These are phyloP conservation scores for Neocatenulostroma microsporum DNA, from an alignment of 2,329 filamentous ascomycete genomes.

Conservation along the genomic window DNA sequence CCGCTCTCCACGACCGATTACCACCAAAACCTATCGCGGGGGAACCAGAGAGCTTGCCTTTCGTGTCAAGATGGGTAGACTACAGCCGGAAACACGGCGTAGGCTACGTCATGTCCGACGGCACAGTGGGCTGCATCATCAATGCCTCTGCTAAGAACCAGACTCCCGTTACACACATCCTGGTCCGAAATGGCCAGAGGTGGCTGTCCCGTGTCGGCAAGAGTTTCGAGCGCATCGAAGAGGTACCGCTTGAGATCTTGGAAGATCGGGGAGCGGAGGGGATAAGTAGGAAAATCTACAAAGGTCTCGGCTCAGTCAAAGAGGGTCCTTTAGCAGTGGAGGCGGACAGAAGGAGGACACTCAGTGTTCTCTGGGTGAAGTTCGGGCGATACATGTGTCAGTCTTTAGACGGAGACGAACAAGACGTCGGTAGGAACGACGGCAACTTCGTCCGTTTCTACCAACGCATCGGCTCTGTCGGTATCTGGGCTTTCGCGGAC, in stretches of 20 bases:
- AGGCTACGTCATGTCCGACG: slow-evolving; percentile 75
- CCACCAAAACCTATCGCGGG: slow-evolving; percentile 30
- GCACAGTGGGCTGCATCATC: slow-evolving; percentile 62
- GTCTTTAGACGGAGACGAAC: slow-evolving; percentile 32
- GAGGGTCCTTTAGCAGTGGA: slow-evolving; percentile 24
- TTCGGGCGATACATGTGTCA: slow-evolving; percentile 63
- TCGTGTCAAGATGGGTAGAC: slow-evolving; percentile 72
- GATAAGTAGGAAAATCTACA: slow-evolving; percentile 51
- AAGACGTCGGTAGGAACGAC: slow-evolving; percentile 34
- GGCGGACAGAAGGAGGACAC: slow-evolving; percentile 46
- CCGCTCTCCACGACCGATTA: slow-evolving; percentile 33
- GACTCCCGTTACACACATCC: slow-evolving; percentile 62
- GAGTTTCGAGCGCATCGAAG: slow-evolving; percentile 52
- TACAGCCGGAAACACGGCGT: slow-evolving; percentile 82
- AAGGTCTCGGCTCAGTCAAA: slow-evolving; percentile 32
- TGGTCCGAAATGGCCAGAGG: slow-evolving; percentile 62
- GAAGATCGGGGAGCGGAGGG: slow-evolving; percentile 62
- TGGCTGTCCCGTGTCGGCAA: slow-evolving; percentile 50
- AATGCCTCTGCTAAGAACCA: slow-evolving; percentile 35
- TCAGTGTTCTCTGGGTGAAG: slow-evolving; percentile 55
- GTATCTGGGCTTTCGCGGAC: slow-evolving; percentile 73
- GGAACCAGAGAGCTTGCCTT: slow-evolving; percentile 49
- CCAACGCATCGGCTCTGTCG: slow-evolving; percentile 71
- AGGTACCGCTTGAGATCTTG: slow-evolving; percentile 58
- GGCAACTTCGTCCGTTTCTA: slow-evolving; percentile 66